Percentiles rank a stretch among this genome's conserved stretches.
Conservation (phyloP, 2,329 filamentous ascomycete genomes). For the Calonectria pseudoreteaudii region DNA sequence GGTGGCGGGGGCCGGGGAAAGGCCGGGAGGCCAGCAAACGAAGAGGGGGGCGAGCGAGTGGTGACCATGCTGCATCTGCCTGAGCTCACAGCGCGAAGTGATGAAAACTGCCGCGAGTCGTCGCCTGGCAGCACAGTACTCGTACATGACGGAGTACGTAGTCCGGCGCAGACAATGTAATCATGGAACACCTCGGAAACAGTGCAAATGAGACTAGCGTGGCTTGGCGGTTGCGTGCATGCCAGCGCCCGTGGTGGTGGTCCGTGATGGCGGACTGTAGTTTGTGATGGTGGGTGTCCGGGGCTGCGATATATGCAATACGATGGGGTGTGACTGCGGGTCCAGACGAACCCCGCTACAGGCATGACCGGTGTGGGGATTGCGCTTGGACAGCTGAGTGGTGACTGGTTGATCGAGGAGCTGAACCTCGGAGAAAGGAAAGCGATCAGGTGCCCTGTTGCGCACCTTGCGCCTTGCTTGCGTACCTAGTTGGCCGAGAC, state of each 20-base stretch:
- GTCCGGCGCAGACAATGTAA: conserved; percentile 7
- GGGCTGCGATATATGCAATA: conserved; percentile 16
- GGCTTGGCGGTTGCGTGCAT: conserved; percentile 29
- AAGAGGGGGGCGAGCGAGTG: conserved; percentile 6
- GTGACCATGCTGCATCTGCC: conserved; percentile 4
- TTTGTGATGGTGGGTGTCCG: conserved; percentile 6
- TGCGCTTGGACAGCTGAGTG: conserved; percentile 28
- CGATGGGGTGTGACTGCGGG: conserved; percentile 12
- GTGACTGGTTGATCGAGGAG: conserved; percentile 24
- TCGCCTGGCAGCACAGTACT: conserved; percentile 6
- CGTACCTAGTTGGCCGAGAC: not conserved
- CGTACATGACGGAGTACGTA: conserved; percentile 8
- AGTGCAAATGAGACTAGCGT: conserved; percentile 27
- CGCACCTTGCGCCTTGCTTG: conserved; percentile 11
- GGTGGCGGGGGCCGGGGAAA: conserved; percentile 26
- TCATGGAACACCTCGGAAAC: conserved; percentile 28
- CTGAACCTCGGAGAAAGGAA: conserved; percentile 27
- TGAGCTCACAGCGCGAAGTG: conserved; percentile 6
- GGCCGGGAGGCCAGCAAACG: not conserved
- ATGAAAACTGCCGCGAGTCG: conserved; percentile 11
- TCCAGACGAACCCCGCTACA: conserved; percentile 20
- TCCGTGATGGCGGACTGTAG: conserved; percentile 22
- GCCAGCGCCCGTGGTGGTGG: conserved; percentile 28
- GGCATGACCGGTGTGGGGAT: conserved; percentile 33
- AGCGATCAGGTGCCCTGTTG: conserved; percentile 25